Base-by-base conservation (phyloP, 495 filamentous ascomycete species). In the Polyplosphaeria fusca region DNA sequence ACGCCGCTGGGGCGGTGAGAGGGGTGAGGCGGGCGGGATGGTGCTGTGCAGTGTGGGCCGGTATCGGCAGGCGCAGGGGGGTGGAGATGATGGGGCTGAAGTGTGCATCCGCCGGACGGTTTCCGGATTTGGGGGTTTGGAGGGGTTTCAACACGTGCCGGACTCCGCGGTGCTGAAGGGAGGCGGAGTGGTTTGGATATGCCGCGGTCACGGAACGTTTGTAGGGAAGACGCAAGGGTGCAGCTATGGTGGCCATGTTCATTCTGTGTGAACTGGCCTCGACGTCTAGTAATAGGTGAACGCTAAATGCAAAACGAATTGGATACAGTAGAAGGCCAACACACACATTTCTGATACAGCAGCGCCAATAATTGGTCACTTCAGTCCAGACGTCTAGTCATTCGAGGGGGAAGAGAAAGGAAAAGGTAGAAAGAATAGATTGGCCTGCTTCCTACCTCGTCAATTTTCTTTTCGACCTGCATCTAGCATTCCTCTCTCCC, bases 391-490 rank as follows among this genome's bases (percentile, higher is more conserved):
- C 14, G 30, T 14, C 14, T 14, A 7, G 7, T 7, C 7, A 35
- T 7, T 35, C 7, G 30, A 35, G 14, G 7, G 30, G 30, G 30
- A 35, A 7, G 30, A 35, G 30, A 35, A 35, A 7, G 7, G 30
- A 35, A 14, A 9, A 41, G 51, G 23, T 54, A 38, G 27, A 43
- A 45, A 20, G 20, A 35, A 20, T 30, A 4, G 14, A 37, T 54
- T 54, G 18, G 19, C 51, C 23, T 20, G 51, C 51, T 51, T 38
- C 51, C 32, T 42, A 22, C 51, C 51, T 35, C 30, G 7, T 37
- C 51, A 23, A 16, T 54, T 46, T 37, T 27, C 14, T 7, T 35
- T 35, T 35, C 14, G 30, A 7, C 14, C 30, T 14, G 14, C 14
- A n/a, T 18, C 51, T 25, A 4, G 24, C 2, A 16, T 27, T 2